Evolutionary conservation across 441 rosid species (phyloP).

Genomic region (Kokia cookei): DNA sequence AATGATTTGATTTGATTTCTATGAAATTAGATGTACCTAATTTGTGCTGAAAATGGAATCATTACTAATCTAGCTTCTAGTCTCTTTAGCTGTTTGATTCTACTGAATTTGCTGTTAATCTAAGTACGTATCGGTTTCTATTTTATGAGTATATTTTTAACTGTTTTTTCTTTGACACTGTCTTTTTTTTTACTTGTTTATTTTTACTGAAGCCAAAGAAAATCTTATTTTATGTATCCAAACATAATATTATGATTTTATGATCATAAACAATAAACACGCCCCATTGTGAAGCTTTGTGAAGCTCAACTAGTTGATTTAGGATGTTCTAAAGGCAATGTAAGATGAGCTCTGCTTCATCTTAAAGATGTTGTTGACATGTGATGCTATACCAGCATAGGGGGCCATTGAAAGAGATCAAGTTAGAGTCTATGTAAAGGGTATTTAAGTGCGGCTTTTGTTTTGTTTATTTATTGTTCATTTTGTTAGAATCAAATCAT

Average conservation of each 20-base stretch:
- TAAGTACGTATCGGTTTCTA: background rate
- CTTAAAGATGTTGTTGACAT: background rate
- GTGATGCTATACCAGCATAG: background rate
- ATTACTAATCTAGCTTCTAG: background rate
- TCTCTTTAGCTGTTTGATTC: background rate
- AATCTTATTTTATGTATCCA: background rate
- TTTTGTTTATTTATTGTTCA: background rate
- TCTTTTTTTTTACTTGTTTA: background rate
- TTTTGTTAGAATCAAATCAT: background rate
- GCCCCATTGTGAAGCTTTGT: background rate
- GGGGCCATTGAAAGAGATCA: background rate
- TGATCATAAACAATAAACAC: background rate
- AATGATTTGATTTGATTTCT: background rate
- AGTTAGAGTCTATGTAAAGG: background rate
- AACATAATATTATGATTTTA: background rate
- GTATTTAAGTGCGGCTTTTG: background rate
- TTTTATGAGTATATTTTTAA: background rate
- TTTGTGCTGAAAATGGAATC: background rate
- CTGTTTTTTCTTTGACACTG: background rate
- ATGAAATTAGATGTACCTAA: background rate
- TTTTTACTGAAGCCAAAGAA: too few relatives aligned
- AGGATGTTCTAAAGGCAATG: background rate
- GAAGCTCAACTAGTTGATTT: background rate
- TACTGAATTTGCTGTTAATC: background rate
- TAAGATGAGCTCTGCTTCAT: background rate